Evolutionary conservation across 2,329 filamentous ascomycete genomes (phyloP).

Genomic region (Talaromyces verruculosus): DNA sequence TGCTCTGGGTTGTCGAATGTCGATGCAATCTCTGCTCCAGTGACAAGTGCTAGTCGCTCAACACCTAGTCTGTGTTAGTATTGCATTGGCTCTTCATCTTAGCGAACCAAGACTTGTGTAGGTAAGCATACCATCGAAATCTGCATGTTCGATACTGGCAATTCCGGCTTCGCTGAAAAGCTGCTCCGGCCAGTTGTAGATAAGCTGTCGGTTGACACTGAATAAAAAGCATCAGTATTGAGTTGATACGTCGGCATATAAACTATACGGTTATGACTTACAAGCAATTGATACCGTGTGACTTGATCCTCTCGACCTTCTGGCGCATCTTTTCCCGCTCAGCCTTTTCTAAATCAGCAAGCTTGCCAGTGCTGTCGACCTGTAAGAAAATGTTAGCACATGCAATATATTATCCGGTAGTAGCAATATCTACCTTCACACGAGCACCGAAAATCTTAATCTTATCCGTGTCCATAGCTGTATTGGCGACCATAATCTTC

Average conservation of each 20-base stretch:
- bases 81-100: background rate
- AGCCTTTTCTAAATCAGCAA: constrained; percentile 97
- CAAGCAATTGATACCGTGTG: constrained; percentile 98
- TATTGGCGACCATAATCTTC: constrained; percentile 97
- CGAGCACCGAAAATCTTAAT: constrained; percentile 98
- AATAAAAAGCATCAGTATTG: background rate
- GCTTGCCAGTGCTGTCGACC: constrained; percentile 90
- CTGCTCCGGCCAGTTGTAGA: constrained; percentile 99
- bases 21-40: constrained; percentile 93
- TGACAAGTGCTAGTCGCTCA: constrained; percentile 89
- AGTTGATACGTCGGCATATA: too few species aligned
- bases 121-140: constrained; percentile 78
- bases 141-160: constrained; percentile 97
- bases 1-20: constrained; percentile 98
- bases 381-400: constrained; percentile 1
- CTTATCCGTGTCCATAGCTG: constrained; percentile 99
- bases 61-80: constrained; percentile 49
- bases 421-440: constrained; percentile 61
- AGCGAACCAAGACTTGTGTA: background rate
- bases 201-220: constrained; percentile 90
- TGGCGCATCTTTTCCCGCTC: constrained; percentile 99
- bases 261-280: background rate
- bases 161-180: constrained; percentile 97
- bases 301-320: constrained; percentile 98
- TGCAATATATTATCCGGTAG: background rate